Evolutionary conservation across 257 asterid species (phyloP).

Genomic region (Solanum chaucha): DNA sequence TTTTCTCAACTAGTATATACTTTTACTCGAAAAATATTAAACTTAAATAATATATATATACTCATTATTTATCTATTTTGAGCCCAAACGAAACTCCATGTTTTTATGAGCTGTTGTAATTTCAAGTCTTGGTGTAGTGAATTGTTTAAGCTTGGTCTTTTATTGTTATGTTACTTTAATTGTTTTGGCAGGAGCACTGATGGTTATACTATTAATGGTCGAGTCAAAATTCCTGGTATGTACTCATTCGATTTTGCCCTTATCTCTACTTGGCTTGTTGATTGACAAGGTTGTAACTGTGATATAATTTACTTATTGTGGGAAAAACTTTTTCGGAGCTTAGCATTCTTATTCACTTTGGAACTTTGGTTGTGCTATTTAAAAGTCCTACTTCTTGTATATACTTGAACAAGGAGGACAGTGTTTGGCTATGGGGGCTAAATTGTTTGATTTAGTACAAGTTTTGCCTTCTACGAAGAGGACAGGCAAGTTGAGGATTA

Average conservation of each 20-base stretch:
- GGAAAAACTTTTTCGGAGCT: background rate
- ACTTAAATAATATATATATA: background rate
- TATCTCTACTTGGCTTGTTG: background rate
- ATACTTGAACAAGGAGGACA: background rate
- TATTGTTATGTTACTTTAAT: background rate
- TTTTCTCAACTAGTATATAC: background rate
- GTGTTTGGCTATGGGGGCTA: background rate
- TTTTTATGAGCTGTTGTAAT: background rate
- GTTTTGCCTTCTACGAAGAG: background rate
- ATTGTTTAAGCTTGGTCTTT: background rate
- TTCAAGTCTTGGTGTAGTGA: background rate
- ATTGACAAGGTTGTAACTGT: background rate
- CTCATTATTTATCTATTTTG: background rate
- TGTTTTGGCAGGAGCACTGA: conserved; percentile 12
- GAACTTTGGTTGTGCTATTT: background rate
- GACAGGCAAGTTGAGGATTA: background rate
- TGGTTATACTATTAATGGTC: conserved; percentile 26
- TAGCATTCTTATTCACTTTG: background rate
- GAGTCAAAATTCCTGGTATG: conserved; percentile 28
- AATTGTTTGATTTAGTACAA: background rate
- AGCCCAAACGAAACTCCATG: background rate
- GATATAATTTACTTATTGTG: background rate
- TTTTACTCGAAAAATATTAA: background rate
- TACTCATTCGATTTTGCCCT: background rate
- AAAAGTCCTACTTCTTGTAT: background rate